These are phyloP conservation scores for Entomortierella chlamydospora DNA, from an alignment of 192 early-diverging fungal species.

Conservation along the genomic window DNA sequence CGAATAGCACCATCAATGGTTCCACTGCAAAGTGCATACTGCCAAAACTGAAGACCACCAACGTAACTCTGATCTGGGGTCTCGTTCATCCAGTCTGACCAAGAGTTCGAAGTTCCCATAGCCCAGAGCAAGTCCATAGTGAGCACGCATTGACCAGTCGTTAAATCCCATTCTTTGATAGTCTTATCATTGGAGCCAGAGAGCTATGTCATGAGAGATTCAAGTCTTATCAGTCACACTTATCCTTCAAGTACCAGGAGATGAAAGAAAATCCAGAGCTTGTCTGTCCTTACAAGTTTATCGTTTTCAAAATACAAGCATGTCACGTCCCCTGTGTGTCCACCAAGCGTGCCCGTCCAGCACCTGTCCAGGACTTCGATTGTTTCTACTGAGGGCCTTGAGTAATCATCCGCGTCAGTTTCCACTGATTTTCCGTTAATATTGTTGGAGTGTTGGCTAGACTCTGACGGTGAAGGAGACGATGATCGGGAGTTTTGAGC, in stretches of 20 bases:
- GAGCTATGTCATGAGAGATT: constrained; percentile 50
- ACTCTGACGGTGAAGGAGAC: constrained; percentile 40
- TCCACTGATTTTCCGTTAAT: constrained; percentile 28
- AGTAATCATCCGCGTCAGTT: constrained; percentile 28
- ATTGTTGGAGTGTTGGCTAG: constrained; percentile 24
- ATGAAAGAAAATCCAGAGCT: background rate
- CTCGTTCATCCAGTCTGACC: constrained; percentile 46
- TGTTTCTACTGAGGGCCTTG: constrained; percentile 32
- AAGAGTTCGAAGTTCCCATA: constrained; percentile 42
- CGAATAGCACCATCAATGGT: constrained; percentile 79
- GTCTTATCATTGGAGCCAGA: constrained; percentile 83
- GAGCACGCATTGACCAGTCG: constrained; percentile 70
- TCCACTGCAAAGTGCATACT: constrained; percentile 81
- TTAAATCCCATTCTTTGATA: constrained; percentile 83
- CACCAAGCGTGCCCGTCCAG: constrained; percentile 56
- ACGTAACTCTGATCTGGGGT: constrained; percentile 61
- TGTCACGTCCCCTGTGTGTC: constrained; percentile 60
- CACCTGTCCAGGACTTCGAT: constrained; percentile 35
- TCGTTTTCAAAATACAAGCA: constrained; percentile 67
- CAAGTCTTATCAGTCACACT: too few species aligned
- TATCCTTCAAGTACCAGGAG: background rate
- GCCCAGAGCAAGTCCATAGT: constrained; percentile 81
- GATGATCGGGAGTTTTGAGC: constrained; percentile 36
- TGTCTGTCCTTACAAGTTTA: constrained; percentile 54
- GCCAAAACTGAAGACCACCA: constrained; percentile 80